Conservation (phyloP, 2,329 filamentous ascomycete genomes). For the Rhynchosporium secalis region DNA sequence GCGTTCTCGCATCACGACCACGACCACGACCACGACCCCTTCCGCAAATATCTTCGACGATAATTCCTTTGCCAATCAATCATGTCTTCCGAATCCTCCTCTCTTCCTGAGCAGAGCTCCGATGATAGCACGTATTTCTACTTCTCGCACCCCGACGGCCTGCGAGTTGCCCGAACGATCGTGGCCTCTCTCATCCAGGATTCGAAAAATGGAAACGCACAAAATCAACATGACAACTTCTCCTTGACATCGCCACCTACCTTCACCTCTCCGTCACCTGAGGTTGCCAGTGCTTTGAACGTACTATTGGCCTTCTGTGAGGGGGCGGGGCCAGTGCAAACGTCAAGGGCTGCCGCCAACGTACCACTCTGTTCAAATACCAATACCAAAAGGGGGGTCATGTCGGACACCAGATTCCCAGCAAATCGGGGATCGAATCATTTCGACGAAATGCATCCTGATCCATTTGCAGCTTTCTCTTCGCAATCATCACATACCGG, state of each 20-base stretch:
- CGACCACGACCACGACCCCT: conserved; percentile 7
- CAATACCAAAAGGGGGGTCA: conserved; percentile 2
- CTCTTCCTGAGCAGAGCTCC: conserved; percentile 4
- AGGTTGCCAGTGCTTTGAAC: conserved; percentile 19
- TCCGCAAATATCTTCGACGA: not conserved
- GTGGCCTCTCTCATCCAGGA: conserved; percentile 14
- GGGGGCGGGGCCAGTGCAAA: not conserved
- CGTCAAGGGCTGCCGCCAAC: not conserved
- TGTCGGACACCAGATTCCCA: not conserved
- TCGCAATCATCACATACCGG: conserved; percentile 1
- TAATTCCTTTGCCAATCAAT: conserved; percentile 1
- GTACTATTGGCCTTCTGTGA: conserved; percentile 27
- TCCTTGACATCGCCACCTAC: conserved; percentile 10
- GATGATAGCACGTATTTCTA: conserved; percentile 19
- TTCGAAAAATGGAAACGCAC: not conserved
- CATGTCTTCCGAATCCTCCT: conserved; percentile 22
- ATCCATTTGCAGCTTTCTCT: not conserved
- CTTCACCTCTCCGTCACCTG: conserved; percentile 17
- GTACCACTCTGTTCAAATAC: not conserved
- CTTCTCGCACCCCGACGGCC: conserved; percentile 26
- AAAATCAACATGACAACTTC: conserved; percentile 7
- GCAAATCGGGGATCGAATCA: not conserved
- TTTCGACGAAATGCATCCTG: conserved; percentile 2
- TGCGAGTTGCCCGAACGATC: conserved; percentile 25
- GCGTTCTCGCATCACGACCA: conserved; percentile 16